Evolutionary conservation across 2,329 filamentous ascomycete species (phyloP).

Genomic region (Penicillium sp.): DNA sequence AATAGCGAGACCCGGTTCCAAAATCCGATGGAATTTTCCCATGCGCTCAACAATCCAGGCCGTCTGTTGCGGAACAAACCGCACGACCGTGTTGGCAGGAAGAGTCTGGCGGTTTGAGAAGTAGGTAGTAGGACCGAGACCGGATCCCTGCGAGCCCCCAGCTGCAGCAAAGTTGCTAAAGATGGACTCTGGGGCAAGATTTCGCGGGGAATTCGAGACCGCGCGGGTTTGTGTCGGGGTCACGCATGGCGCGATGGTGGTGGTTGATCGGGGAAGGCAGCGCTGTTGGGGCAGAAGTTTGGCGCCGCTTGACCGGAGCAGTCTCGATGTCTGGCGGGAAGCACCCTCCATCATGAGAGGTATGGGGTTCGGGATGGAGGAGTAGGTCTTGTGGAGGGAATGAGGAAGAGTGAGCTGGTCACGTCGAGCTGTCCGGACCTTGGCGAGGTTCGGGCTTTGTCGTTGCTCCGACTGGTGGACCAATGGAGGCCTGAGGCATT

Average conservation of each 20-base stretch:
- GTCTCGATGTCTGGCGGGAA: conserved; percentile 40
- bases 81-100: conserved; percentile 90
- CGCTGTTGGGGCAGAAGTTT: conserved; percentile 30
- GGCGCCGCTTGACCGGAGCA: conserved; percentile 34
- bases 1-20: conserved; percentile 88
- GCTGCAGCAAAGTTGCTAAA: conserved; percentile 36
- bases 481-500: conserved; percentile 33
- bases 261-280: conserved; percentile 26
- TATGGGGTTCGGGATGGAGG: conserved; percentile 9
- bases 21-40: conserved; percentile 93
- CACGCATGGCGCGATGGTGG: conserved; percentile 27
- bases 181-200: conserved; percentile 39
- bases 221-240: conserved; percentile 33
- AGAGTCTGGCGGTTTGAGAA: conserved; percentile 69
- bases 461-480: conserved; percentile 14
- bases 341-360: conserved; percentile 42
- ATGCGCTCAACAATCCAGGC: conserved; percentile 99
- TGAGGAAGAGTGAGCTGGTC: conserved; percentile 17
- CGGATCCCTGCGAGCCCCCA: conserved; percentile 27
- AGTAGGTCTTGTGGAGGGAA: conserved; percentile 3
- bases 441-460: conserved; percentile 13
- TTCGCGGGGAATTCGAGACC: conserved; percentile 36
- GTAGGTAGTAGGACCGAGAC: conserved; percentile 67
- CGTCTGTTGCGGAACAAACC: conserved; percentile 98
- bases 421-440: conserved; percentile 17